Percentiles rank a stretch among this genome's conserved stretches.
Conservation (phyloP, 352 stramenopile genomes). For the Phytopythium helicoides region DNA sequence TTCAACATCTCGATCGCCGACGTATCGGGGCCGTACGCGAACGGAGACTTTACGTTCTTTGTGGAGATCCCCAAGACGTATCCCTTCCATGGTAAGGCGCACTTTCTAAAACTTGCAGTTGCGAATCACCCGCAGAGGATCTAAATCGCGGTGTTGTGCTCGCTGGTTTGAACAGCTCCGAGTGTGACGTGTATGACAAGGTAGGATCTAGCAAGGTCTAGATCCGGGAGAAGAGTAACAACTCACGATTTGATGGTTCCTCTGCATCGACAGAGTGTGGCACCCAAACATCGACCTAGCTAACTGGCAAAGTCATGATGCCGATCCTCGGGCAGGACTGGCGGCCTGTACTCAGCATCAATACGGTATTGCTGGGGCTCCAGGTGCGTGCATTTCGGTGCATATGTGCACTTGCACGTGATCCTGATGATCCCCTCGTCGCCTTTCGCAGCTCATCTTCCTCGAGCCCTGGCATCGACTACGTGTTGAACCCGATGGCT, state of each 20-base stretch:
- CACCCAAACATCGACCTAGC: slow-evolving; percentile 81
- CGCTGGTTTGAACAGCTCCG: slow-evolving; percentile 42
- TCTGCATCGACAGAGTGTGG: slow-evolving; percentile 53
- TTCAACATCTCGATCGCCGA: slow-evolving; percentile 82
- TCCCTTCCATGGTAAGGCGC: slow-evolving; percentile 66
- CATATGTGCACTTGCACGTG: neutral
- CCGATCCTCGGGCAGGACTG: slow-evolving; percentile 82
- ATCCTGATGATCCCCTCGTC: neutral
- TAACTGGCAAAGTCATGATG: slow-evolving; percentile 84
- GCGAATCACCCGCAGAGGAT: neutral
- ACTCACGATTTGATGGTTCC: slow-evolving; percentile 11
- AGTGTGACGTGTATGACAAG: slow-evolving; percentile 69
- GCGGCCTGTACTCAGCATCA: slow-evolving; percentile 84
- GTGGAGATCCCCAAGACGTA: slow-evolving; percentile 88
- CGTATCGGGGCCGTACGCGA: slow-evolving; percentile 67
- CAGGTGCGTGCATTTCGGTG: slow-evolving; percentile 35
- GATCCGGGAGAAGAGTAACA: neutral
- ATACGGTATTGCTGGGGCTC: slow-evolving; percentile 78
- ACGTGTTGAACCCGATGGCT: slow-evolving; percentile 53
- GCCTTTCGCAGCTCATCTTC: slow-evolving; percentile 62
- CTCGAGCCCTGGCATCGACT: slow-evolving; percentile 71
- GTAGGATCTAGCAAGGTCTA: slow-evolving; percentile 18
- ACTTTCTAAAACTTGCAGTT: neutral
- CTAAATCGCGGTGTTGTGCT: slow-evolving; percentile 1
- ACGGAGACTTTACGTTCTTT: slow-evolving; percentile 85